Conservation (phyloP, 208 protist genomes). For the Trypanosoma scelopori region DNA sequence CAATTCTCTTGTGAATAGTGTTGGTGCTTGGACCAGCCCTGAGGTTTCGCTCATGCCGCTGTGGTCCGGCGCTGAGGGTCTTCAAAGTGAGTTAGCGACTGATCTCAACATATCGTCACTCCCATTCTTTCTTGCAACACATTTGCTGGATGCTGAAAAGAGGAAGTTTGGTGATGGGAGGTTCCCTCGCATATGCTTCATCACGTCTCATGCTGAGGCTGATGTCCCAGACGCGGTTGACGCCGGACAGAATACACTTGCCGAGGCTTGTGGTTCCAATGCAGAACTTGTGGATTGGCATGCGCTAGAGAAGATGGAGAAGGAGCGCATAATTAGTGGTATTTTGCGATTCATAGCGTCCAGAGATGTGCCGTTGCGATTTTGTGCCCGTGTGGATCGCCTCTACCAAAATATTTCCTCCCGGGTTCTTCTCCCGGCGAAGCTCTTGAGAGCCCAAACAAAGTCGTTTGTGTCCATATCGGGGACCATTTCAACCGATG, state of each 20-base stretch:
- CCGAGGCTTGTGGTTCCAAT: slow-evolving; percentile 1
- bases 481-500: slow-evolving; percentile 38
- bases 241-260: background rate
- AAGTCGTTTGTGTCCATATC: slow-evolving; percentile 48
- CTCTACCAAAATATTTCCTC: slow-evolving; percentile 48
- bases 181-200: slow-evolving; percentile 25
- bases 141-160: slow-evolving; percentile 25
- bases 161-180: slow-evolving; percentile 21
- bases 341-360: slow-evolving; percentile 35
- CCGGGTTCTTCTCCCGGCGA: slow-evolving; percentile 31
- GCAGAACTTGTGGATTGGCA: slow-evolving; percentile 34
- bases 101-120: slow-evolving; percentile 52
- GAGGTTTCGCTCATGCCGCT: slow-evolving; percentile 74
- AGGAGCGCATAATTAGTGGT: slow-evolving; percentile 17
- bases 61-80: slow-evolving; percentile 69
- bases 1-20: slow-evolving; percentile 30
- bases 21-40: slow-evolving; percentile 53
- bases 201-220: slow-evolving; percentile 8
- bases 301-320: slow-evolving; percentile 26
- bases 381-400: slow-evolving; percentile 50
- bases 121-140: slow-evolving; percentile 64
- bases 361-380: slow-evolving; percentile 53
- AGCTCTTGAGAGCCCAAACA: slow-evolving; percentile 30
- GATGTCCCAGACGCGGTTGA: slow-evolving; percentile 2
- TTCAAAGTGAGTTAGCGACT: slow-evolving; percentile 66